Conservation (phyloP, 2,329 filamentous ascomycete genomes). For the Gnomoniopsis smithogilvyi region DNA sequence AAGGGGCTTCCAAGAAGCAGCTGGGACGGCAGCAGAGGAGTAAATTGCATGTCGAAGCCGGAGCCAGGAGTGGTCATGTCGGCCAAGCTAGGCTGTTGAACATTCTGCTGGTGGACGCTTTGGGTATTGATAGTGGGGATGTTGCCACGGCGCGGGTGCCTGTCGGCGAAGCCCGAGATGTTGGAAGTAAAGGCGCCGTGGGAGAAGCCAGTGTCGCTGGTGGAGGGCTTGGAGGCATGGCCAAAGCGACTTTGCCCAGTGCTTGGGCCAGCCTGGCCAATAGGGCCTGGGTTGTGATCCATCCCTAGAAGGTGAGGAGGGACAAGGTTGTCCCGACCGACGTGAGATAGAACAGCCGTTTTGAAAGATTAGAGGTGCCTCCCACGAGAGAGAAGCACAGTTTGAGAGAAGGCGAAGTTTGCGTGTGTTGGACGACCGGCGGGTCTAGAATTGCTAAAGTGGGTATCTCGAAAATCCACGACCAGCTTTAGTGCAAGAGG, state of each 20-base stretch:
- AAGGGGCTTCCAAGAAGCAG: constrained; percentile 94
- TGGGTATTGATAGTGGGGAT: constrained; percentile 92
- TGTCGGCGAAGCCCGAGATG: constrained; percentile 78
- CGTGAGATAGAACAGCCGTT: constrained; percentile 78
- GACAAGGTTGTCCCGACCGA: constrained; percentile 79
- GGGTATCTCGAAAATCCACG: constrained; percentile 19
- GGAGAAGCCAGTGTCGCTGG: constrained; percentile 84
- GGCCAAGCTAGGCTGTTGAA: constrained; percentile 48
- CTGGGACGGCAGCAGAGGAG: constrained; percentile 89
- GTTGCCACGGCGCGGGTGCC: constrained; percentile 79
- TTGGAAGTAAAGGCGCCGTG: constrained; percentile 91
- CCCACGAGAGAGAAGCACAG: constrained; percentile 43
- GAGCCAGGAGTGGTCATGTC: constrained; percentile 86
- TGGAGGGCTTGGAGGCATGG: constrained; percentile 76
- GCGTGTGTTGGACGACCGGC: constrained; percentile 22
- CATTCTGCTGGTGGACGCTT: constrained; percentile 46
- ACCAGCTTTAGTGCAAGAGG: constrained; percentile 3
- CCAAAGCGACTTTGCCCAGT: constrained; percentile 61
- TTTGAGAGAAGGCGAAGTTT: constrained; percentile 23
- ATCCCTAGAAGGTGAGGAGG: constrained; percentile 85
- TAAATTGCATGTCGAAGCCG: constrained; percentile 97
- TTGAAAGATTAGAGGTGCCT: constrained; percentile 63
- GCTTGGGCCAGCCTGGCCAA: constrained; percentile 56
- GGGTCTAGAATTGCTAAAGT: constrained; percentile 15
- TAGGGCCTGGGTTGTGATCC: constrained; percentile 66